Percentiles rank a stretch among this genome's conserved stretches.
These are phyloP conservation scores for Fusarium tuaranense DNA, from an alignment of 2,329 filamentous ascomycete species.

Conservation along the genomic window DNA sequence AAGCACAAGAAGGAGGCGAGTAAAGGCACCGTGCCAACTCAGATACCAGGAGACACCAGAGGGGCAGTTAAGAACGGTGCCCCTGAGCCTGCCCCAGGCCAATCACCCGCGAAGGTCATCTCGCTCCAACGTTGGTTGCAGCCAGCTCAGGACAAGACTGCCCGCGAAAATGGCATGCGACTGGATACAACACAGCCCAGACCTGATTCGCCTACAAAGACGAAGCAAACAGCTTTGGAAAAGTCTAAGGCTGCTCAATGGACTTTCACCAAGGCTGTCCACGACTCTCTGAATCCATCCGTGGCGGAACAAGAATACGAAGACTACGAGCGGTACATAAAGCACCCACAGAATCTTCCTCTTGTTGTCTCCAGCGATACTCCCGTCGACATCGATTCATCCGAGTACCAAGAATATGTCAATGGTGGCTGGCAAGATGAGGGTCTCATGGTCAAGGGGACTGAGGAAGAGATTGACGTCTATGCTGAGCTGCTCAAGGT, in stretches of 20 bases:
- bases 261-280: conserved; percentile 88
- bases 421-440: conserved; percentile 75
- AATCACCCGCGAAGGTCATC: conserved; percentile 59
- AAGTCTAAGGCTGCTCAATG: conserved; percentile 87
- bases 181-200: conserved; percentile 32
- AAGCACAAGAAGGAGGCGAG: conserved; percentile 75
- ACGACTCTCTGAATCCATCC: conserved; percentile 86
- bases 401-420: conserved; percentile 85
- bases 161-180: conserved; percentile 23
- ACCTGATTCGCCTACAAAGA: conserved; percentile 48
- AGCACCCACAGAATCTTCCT: conserved; percentile 88
- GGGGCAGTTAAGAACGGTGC: conserved; percentile 53
- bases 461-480: conserved; percentile 59
- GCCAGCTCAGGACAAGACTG: conserved; percentile 54
- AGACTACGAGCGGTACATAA: conserved; percentile 90
- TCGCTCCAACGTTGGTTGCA: conserved; percentile 74
- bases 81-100: conserved; percentile 54
- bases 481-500: conserved; percentile 83
- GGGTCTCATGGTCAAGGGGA: conserved; percentile 65
- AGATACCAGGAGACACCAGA: conserved; percentile 33
- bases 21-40: conserved; percentile 71
- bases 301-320: conserved; percentile 81
- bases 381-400: conserved; percentile 67
- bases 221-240: conserved; percentile 72
- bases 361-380: conserved; percentile 80